Evolutionary conservation across 345 rosid genomes (phyloP).

Genomic region (Psidium guajava): DNA sequence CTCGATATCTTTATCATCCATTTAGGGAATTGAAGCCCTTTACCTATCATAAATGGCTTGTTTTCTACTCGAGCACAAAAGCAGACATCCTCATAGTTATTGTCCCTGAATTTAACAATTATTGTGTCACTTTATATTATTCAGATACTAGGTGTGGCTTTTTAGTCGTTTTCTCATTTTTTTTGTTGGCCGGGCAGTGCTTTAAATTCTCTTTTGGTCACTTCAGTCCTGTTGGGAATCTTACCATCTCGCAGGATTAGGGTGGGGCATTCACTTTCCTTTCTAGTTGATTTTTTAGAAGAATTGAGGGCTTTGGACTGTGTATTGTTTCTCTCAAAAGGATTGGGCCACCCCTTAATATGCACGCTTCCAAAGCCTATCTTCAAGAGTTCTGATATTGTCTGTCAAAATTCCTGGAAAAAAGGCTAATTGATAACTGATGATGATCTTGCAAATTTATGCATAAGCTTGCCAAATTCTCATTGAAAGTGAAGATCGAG

Average conservation of each 20-base stretch:
- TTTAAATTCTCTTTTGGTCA: not conserved
- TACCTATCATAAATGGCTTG: not conserved
- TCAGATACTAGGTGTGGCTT: not conserved
- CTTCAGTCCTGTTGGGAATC: not conserved
- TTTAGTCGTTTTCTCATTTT: not conserved
- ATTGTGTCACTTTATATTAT: not conserved
- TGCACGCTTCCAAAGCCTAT: not conserved
- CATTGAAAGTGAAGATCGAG: not conserved
- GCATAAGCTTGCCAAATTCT: not conserved
- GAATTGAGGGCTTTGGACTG: not conserved
- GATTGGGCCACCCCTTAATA: not conserved
- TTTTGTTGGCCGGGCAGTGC: not conserved
- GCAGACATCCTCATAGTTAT: not conserved
- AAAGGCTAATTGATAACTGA: not conserved
- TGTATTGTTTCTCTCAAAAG: not conserved
- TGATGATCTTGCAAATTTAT: not conserved
- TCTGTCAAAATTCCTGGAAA: not conserved
- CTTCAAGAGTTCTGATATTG: not conserved
- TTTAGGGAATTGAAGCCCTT: not conserved
- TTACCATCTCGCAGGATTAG: not conserved
- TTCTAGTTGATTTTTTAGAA: not conserved
- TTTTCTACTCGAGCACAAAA: not conserved
- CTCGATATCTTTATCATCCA: not conserved
- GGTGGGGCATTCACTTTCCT: not conserved
- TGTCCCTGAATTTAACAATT: not conserved